A percentile compares a stretch with the other conserved stretches of the same genome.
These are phyloP conservation scores for Colletotrichum simmondsii DNA, from an alignment of 2,329 filamentous ascomycete species.

Conservation along the genomic window DNA sequence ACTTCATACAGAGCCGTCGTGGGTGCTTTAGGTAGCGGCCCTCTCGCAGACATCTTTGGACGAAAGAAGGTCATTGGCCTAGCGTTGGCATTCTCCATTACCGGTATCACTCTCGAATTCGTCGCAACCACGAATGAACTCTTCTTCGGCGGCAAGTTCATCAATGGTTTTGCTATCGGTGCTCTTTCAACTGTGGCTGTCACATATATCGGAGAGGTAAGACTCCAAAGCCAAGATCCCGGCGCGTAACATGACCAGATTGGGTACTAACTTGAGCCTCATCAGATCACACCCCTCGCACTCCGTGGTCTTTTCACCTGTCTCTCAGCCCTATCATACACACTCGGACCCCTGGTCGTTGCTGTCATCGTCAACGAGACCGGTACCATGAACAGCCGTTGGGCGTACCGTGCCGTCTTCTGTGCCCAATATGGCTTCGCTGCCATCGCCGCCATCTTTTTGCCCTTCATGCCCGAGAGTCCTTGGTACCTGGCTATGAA, in stretches of 20 bases:
- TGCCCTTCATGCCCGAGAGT: conserved; percentile 54
- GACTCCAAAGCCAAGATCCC: not conserved
- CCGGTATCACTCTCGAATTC: conserved; percentile 52
- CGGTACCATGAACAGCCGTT: conserved; percentile 39
- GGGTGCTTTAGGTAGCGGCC: conserved; percentile 43
- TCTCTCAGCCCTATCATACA: conserved; percentile 39
- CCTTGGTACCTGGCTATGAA: conserved; percentile 52
- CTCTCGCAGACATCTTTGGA: conserved; percentile 46
- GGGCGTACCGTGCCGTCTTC: conserved; percentile 47
- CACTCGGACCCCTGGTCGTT: conserved; percentile 42
- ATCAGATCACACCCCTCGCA: conserved; percentile 43
- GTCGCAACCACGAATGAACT: conserved; percentile 50
- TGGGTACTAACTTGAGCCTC: conserved; percentile 40
- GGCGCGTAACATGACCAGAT: not conserved
- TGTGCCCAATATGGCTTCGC: conserved; percentile 47
- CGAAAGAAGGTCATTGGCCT: conserved; percentile 44
- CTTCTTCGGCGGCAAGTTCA: conserved; percentile 54
- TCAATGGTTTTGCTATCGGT: conserved; percentile 52
- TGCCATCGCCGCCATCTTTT: conserved; percentile 40
- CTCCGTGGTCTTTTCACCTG: conserved; percentile 43
- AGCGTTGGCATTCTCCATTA: conserved; percentile 47
- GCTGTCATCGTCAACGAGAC: conserved; percentile 46
- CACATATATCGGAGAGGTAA: conserved; percentile 45
- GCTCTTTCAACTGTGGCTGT: conserved; percentile 40
- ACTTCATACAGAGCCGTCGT: conserved; percentile 34